phyloP scores from a whole-genome alignment of 495 filamentous ascomycete species.

The Daldinia concentrica region DNA sequence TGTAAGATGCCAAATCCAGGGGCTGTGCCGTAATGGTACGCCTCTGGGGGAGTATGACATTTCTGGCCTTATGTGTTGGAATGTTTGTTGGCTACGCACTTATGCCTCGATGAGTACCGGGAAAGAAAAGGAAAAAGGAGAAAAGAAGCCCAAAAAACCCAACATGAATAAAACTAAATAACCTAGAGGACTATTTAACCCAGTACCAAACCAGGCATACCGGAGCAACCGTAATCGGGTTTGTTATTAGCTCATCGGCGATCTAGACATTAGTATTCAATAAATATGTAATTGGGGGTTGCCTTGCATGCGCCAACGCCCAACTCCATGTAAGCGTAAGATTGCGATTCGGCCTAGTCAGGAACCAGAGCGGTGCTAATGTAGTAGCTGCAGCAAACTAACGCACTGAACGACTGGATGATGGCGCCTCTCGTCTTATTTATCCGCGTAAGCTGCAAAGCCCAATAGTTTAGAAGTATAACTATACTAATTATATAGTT shows the following conservation, averaged over 20 bases:
- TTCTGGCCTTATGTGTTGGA: constrained; percentile 1
- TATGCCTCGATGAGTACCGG: not conserved
- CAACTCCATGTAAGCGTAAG: constrained; percentile 36
- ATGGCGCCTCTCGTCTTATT: constrained; percentile 23
- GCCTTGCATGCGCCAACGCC: constrained; percentile 24
- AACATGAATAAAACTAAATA: no score
- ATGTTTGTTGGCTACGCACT: not conserved
- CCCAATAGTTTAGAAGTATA: constrained; percentile 9
- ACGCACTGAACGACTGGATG: constrained; percentile 16
- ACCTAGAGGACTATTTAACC: no score
- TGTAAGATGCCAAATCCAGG: constrained; percentile 2
- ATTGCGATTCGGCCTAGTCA: constrained; percentile 40
- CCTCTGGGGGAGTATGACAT: not conserved
- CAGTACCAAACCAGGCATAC: not conserved
- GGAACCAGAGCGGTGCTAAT: constrained; percentile 38
- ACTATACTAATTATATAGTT: no score
- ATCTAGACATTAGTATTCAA: constrained; percentile 17
- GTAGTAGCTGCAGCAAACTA: constrained; percentile 39
- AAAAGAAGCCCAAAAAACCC: not conserved
- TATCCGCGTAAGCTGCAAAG: constrained; percentile 18
- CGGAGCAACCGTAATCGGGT: not conserved
- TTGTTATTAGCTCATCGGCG: not conserved
- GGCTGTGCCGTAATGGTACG: constrained; percentile 12
- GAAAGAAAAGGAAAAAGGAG: not conserved
- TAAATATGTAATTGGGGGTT: constrained; percentile 18